phyloP scores from a whole-genome alignment of 805 yeast species.

The Candida ponderosae region DNA sequence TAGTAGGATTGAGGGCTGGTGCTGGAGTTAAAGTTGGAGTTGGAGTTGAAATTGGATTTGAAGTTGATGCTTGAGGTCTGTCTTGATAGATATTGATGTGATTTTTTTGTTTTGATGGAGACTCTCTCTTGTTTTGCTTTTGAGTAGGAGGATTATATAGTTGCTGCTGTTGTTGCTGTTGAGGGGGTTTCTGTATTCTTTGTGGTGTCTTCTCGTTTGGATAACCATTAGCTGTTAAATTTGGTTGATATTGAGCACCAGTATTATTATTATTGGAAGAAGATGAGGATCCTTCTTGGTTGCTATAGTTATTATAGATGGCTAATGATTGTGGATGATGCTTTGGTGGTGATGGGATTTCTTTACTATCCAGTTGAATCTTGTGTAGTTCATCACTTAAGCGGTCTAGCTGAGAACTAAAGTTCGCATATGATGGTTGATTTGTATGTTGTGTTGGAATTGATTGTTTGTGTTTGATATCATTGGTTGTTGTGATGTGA shows the following conservation, averaged over 20 bases:
- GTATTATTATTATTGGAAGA: no score
- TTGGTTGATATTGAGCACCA: background rate
- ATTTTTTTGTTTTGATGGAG: slow-evolving; percentile 1
- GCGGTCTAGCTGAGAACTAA: background rate
- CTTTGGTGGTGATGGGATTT: background rate
- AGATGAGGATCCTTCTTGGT: no score
- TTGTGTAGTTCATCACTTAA: background rate
- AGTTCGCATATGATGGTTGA: background rate
- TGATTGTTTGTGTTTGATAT: background rate
- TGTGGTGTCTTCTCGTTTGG: background rate
- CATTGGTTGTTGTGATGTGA: background rate
- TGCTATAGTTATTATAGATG: no score
- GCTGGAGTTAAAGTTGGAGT: slow-evolving; percentile 1
- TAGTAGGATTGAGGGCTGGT: slow-evolving; percentile 2
- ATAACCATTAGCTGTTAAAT: background rate
- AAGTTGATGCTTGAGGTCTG: background rate
- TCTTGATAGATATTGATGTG: background rate
- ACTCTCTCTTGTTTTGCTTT: background rate
- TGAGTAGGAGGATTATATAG: no score
- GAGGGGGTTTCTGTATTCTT: no score
- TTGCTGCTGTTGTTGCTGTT: no score
- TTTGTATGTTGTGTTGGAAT: background rate
- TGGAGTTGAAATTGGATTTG: slow-evolving; percentile 1
- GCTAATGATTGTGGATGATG: no score
- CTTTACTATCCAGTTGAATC: background rate